Percentiles rank a stretch among this genome's conserved stretches.
phyloP scores from a whole-genome alignment of 352 stramenopile genomes.

The Pseudoperonospora humuli region DNA sequence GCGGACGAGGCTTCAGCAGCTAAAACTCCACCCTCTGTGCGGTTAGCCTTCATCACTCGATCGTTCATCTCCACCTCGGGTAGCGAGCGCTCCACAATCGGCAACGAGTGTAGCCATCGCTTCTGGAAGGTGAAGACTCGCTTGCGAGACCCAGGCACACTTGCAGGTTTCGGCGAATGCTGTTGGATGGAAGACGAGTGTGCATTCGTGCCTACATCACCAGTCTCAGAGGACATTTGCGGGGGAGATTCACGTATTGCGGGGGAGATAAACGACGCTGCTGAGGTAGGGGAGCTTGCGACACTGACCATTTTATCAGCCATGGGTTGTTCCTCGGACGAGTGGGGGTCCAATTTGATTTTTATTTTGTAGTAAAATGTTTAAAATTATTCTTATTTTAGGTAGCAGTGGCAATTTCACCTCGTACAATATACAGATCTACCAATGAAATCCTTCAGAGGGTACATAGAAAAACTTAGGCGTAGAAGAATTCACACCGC shows the following conservation, averaged over 20 bases:
- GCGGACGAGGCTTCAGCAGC: slow-evolving; percentile 6
- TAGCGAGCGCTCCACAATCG: slow-evolving; percentile 65
- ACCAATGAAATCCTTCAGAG: no score
- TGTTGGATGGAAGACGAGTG: slow-evolving; percentile 2
- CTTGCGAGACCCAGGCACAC: slow-evolving; percentile 30
- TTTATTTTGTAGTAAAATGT: no score
- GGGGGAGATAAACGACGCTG: slow-evolving; percentile 10
- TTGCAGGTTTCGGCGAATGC: slow-evolving; percentile 4
- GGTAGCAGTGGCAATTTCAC: no score
- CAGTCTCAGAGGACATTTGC: slow-evolving; percentile 3
- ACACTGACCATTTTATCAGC: slow-evolving; percentile 14
- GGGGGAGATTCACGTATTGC: slow-evolving; percentile 3
- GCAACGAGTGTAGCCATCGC: slow-evolving; percentile 68
- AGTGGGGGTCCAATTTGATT: no score
- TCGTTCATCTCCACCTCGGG: slow-evolving; percentile 26
- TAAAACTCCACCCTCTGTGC: not conserved
- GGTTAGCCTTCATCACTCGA: slow-evolving; percentile 20
- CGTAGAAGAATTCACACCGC: no score
- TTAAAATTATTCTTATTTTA: no score
- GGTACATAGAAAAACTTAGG: no score
- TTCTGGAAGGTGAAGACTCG: slow-evolving; percentile 79
- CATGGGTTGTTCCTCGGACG: not conserved
- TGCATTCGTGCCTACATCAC: not conserved
- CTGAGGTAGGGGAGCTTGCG: slow-evolving; percentile 16
- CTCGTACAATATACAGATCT: no score